These are phyloP conservation scores for Xylaria flabelliformis DNA, from an alignment of 495 filamentous ascomycete species.

Conservation along the genomic window DNA sequence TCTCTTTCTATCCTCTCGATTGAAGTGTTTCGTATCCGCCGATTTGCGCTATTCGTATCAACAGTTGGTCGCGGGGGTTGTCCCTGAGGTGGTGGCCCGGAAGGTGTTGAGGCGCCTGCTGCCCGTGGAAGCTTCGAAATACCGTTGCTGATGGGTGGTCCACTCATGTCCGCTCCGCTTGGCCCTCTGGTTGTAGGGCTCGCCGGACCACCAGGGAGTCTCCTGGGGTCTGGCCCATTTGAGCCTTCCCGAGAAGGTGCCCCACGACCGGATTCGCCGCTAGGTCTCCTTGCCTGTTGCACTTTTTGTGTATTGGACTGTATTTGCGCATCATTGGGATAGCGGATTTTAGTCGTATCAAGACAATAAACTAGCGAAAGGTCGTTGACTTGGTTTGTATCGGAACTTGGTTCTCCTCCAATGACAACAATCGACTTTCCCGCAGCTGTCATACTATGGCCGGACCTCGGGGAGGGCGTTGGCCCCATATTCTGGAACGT, in stretches of 20 bases:
- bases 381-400: constrained; percentile 77
- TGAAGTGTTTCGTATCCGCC: constrained; percentile 48
- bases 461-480: constrained; percentile 89
- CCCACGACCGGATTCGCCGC: constrained; percentile 48
- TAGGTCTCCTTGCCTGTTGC: constrained; percentile 48
- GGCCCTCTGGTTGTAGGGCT: constrained; percentile 43
- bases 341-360: constrained; percentile 94
- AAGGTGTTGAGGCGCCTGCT: constrained; percentile 71
- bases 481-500: constrained; percentile 99
- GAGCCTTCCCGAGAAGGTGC: constrained; percentile 68
- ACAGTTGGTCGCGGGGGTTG: constrained; percentile 76
- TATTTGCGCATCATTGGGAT: constrained; percentile 78
- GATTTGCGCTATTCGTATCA: constrained; percentile 34
- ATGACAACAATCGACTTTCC: constrained; percentile 91
- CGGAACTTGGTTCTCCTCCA: constrained; percentile 92
- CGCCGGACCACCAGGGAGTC: constrained; percentile 54
- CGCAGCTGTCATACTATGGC: constrained; percentile 96
- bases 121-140: constrained; percentile 73
- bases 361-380: constrained; percentile 89
- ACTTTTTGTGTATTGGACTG: constrained; percentile 47
- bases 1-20: constrained; percentile 49
- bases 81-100: constrained; percentile 85
- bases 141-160: constrained; percentile 39
- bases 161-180: constrained; percentile 43
- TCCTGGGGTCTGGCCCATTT: constrained; percentile 61